phyloP scores from a whole-genome alignment of 306 rosid species.

The Luffa acutangula region DNA sequence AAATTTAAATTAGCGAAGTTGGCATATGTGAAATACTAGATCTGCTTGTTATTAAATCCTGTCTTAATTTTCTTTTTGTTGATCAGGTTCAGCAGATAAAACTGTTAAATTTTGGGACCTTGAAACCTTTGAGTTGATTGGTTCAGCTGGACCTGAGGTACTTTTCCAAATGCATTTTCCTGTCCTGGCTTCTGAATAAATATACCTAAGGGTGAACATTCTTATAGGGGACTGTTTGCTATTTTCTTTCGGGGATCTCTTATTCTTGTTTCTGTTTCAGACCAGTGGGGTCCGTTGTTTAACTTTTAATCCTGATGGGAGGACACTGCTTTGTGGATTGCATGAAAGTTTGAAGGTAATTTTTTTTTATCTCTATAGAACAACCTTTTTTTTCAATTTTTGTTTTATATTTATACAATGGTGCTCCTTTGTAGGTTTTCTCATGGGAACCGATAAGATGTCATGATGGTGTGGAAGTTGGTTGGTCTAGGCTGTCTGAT shows the following conservation, averaged over 20 bases:
- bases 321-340: constrained; percentile 92
- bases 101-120: constrained; percentile 99
- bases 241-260: not conserved
- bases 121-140: constrained; percentile 97
- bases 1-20: not conserved
- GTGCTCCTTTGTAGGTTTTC: constrained; percentile 50
- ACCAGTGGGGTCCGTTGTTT: constrained; percentile 90
- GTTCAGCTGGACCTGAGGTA: constrained; percentile 99
- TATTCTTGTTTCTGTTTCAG: constrained; percentile 28
- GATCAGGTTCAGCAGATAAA: constrained; percentile 87
- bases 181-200: constrained; percentile 12
- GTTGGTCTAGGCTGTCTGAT: constrained; percentile 96
- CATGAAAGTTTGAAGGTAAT: constrained; percentile 93
- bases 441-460: constrained; percentile 96
- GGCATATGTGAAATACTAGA: not conserved
- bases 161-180: constrained; percentile 14
- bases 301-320: constrained; percentile 90
- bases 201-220: constrained; percentile 3
- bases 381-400: not conserved
- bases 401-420: not conserved
- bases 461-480: constrained; percentile 86
- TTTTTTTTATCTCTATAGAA: not conserved
- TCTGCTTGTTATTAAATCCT: not conserved
- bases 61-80: constrained; percentile 10
- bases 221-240: not conserved